Evolutionary conservation across 2,329 filamentous ascomycete species (phyloP), one percentile per base, ranked within the genome.

Genomic region (Trichophyton rubrum): DNA sequence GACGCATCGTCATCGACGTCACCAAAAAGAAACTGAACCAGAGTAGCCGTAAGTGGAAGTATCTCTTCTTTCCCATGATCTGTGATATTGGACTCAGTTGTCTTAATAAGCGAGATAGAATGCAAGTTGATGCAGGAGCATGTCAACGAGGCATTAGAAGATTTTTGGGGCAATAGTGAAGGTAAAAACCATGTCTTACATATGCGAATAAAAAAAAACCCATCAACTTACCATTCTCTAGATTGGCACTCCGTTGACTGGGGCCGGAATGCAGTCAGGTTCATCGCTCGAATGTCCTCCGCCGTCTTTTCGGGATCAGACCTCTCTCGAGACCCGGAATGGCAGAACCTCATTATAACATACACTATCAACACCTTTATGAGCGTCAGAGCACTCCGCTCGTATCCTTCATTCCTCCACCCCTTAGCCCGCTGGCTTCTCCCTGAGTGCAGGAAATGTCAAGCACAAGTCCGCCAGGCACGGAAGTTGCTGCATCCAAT

Each of bases 291-390:
- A 24, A 49, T 49, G 45, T 49, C 45, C 3, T 49, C 45, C 15
- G 45, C 45, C 5, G 20, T 49, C 11, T 65, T 67, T 7, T 51
- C 66, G 0, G 64, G 64, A 2, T 56, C 62, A 6, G 35, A 65
- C 4, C 9, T 67, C 27, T 65, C 64, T 43, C 64, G 60, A 2
- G 57, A 67, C 55, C 62, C 61, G 4, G 56, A 61, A 22, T 67
- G 66, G 65, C 58, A 64, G 5, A 43, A 56, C 2, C 60, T 67
- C 6, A 65, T 61, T 1, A 45, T 62, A 9, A 53, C 45, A 20
- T 66, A 67, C 35, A 65, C 64, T 0, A 40, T 64, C 6, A 58
- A 65, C 43, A 55, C 53, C 2, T 65, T 65, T 59, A 3, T 64
- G 6, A 56, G 67, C 55, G 58, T 27, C 8, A 43, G 66, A 59